Evolutionary conservation across 768 basidiomycete species (phyloP).

Genomic region (Auricularia sp.): DNA sequence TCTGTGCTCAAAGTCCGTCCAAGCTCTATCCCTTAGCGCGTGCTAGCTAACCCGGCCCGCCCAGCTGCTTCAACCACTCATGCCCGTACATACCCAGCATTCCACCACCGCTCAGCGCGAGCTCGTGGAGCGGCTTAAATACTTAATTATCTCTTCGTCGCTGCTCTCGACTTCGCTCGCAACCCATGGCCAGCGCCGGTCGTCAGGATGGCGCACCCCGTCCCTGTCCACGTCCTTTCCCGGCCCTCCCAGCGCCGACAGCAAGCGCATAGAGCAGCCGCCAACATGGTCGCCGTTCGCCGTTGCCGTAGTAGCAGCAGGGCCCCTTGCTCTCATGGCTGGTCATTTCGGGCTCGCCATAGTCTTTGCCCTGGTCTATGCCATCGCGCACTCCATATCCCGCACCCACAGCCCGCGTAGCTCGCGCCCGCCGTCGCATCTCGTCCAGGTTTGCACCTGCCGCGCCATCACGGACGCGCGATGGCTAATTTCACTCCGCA

Average conservation of each 20-base stretch:
- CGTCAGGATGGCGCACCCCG: constrained; percentile 24
- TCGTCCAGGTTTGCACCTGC: constrained; percentile 4
- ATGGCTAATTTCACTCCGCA: constrained; percentile 17
- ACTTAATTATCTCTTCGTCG: constrained; percentile 72
- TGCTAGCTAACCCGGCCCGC: background rate
- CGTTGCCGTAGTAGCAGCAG: background rate
- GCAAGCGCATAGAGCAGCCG: background rate
- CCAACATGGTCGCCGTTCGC: constrained; percentile 3
- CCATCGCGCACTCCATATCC: constrained; percentile 1
- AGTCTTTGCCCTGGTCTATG: constrained; percentile 8
- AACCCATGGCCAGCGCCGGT: constrained; percentile 24
- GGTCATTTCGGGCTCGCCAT: constrained; percentile 9
- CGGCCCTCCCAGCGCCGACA: constrained; percentile 26
- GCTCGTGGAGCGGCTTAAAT: constrained; percentile 75
- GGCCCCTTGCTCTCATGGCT: constrained; percentile 3
- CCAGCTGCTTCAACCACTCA: constrained; percentile 11
- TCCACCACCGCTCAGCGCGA: constrained; percentile 17
- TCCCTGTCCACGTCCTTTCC: constrained; percentile 34
- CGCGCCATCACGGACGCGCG: background rate
- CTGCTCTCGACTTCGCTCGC: constrained; percentile 53
- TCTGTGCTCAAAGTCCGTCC: constrained; percentile 28
- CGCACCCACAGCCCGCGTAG: background rate
- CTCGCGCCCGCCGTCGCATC: background rate
- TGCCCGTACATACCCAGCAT: constrained; percentile 5
- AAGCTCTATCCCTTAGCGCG: constrained; percentile 19